Evolutionary conservation across 2,329 filamentous ascomycete genomes (phyloP), one percentile per base, ranked within the genome.

Genomic region (Xylariaceae sp.): DNA sequence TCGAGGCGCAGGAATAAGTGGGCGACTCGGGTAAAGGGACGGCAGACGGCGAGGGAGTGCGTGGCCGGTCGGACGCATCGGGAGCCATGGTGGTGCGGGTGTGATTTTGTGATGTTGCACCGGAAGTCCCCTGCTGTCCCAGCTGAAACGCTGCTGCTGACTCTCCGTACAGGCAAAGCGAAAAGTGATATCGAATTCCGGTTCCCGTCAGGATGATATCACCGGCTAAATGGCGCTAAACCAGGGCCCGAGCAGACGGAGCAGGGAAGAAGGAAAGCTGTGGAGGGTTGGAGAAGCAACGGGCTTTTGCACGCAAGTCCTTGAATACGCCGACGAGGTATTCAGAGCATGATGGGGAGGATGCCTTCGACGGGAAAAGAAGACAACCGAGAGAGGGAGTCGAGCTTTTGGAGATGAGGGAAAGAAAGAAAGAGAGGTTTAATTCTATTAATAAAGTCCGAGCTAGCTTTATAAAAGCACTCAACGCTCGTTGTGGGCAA

Each of bases 21-120:
- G 85, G 85, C 15, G 84, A 87, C n/a, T 74, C 74, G 4, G 85
- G 85, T n/a, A 87, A 80, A 15, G 83, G 83, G 0, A 85, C 75
- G 64, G 82, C 78, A n/a, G 81, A 82, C 8, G 78, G 80, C 39
- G 80, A 77, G 39, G 82, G 82, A 30, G 82, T 81, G 42, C 73
- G 74, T 35, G 76, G 72, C 56, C 74, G 66, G 51, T 57, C 56
- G 23, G 52, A n/a, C 4, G 58, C 56, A 48, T 76, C 76, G 52
- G 60, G 56, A 37, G 63, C 59, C 60, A 67, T 62, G 5, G 44
- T 62, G 51, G 23, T 30, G 23, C 23, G 23, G 23, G 23, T 30
- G 23, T 30, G 23, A 30, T 37, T 17, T 30, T 30, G 10, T 45
- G 13, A 51, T 53, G 52, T 57, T 55, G 4, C 42, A 18, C 15